Conservation (phyloP, 2,329 filamentous ascomycete species). For the Dothidotthia symphoricarpi region DNA sequence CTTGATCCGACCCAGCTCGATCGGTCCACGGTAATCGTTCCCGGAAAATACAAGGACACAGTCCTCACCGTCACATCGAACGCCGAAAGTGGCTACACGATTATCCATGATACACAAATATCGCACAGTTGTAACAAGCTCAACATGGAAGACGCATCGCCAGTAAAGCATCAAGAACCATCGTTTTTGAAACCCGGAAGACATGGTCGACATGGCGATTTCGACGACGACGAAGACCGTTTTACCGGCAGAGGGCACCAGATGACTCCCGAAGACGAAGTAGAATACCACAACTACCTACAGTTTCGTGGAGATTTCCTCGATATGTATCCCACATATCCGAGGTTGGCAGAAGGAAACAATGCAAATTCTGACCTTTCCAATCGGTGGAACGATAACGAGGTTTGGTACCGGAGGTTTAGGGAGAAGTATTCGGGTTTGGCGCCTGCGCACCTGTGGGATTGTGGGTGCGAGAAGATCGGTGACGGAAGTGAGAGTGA, state of each 20-base stretch:
- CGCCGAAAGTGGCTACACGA: neutral
- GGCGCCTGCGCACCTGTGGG: slow-evolving; percentile 16
- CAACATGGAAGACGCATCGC: neutral
- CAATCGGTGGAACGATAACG: slow-evolving; percentile 4
- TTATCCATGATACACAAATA: slow-evolving; percentile 5
- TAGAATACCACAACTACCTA: slow-evolving; percentile 4
- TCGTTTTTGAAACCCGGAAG: slow-evolving; percentile 21
- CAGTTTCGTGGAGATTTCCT: neutral
- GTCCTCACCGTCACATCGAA: slow-evolving; percentile 5
- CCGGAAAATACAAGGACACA: neutral
- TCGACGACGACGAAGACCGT: slow-evolving; percentile 14
- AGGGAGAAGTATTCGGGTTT: slow-evolving; percentile 20
- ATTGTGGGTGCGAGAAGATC: slow-evolving; percentile 25
- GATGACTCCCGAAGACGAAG: slow-evolving; percentile 14
- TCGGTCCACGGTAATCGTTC: slow-evolving; percentile 2
- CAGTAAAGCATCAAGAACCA: neutral
- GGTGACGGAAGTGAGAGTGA: slow-evolving; percentile 13
- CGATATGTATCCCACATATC: slow-evolving; percentile 1
- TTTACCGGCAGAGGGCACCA: slow-evolving; percentile 23
- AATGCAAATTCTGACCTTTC: neutral
- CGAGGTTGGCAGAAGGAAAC: neutral
- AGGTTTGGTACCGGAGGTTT: slow-evolving; percentile 14
- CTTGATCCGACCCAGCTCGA: slow-evolving; percentile 3
- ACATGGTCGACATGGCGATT: slow-evolving; percentile 23
- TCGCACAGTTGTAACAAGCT: neutral